These are phyloP conservation scores for Yamadazyma triangularis DNA, from an alignment of 1,139 yeast genomes.

Conservation along the genomic window DNA sequence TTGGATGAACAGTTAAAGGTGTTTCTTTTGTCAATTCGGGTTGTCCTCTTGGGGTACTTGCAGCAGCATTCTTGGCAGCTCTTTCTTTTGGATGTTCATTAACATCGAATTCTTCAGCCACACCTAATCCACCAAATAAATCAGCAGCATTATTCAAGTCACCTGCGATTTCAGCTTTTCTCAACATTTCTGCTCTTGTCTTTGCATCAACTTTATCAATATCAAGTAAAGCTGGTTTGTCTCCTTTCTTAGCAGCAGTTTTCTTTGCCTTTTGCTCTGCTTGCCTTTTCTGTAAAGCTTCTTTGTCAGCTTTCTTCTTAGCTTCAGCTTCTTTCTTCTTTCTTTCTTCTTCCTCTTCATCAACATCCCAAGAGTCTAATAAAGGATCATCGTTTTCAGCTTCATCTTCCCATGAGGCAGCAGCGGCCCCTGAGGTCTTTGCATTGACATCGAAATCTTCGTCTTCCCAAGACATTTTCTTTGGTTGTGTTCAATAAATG, in stretches of 20 bases:
- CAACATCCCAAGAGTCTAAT: conserved; percentile 78
- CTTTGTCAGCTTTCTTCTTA: conserved; percentile 40
- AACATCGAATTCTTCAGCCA: conserved; percentile 39
- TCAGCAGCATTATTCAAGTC: conserved; percentile 93
- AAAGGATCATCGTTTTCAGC: conserved; percentile 72
- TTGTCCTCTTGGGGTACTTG: conserved; percentile 20
- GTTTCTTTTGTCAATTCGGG: conserved; percentile 53
- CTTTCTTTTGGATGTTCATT: conserved; percentile 65
- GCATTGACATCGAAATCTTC: conserved; percentile 79
- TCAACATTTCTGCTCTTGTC: conserved; percentile 68
- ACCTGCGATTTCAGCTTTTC: conserved; percentile 73
- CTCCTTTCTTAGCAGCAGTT: conserved; percentile 27
- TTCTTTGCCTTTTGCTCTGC: conserved; percentile 41
- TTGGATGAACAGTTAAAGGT: conserved; percentile 67
- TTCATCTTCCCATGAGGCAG: conserved; percentile 79
- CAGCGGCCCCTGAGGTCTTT: conserved; percentile 22
- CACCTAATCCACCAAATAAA: conserved; percentile 79
- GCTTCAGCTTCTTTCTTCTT: conserved; percentile 41
- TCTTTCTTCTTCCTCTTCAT: conserved; percentile 55
- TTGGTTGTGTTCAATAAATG: too few species aligned
- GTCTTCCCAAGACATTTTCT: conserved; percentile 64
- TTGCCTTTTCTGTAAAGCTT: conserved; percentile 34
- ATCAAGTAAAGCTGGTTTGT: conserved; percentile 35
- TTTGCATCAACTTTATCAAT: conserved; percentile 62
- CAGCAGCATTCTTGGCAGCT: conserved; percentile 50